Evolutionary conservation across 2,329 filamentous ascomycete genomes (phyloP).

Genomic region (Fusarium brachygibbosum): DNA sequence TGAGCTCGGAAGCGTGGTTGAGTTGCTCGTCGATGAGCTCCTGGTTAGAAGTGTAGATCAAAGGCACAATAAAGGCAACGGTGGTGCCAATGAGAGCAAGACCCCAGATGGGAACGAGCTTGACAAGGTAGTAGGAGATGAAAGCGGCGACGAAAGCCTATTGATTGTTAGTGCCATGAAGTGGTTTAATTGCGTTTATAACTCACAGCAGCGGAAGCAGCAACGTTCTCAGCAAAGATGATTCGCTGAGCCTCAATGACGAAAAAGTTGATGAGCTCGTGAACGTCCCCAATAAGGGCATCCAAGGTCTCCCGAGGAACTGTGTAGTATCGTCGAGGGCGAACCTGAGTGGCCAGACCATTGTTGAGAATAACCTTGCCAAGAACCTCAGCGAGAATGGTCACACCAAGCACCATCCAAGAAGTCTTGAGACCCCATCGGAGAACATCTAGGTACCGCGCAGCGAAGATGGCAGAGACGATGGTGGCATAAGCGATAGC

Average conservation of each 20-base stretch:
- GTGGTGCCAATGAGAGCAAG: constrained; percentile 72
- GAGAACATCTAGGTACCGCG: constrained; percentile 75
- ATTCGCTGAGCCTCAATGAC: constrained; percentile 78
- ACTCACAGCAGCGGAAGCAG: constrained; percentile 71
- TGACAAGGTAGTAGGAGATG: constrained; percentile 76
- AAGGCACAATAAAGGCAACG: constrained; percentile 71
- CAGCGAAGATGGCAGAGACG: constrained; percentile 71
- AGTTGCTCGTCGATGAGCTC: constrained; percentile 76
- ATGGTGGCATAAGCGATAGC: constrained; percentile 73
- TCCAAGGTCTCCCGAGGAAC: constrained; percentile 74
- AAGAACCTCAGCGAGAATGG: constrained; percentile 70
- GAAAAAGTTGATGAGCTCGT: constrained; percentile 79
- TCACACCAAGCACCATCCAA: constrained; percentile 72
- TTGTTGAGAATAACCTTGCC: constrained; percentile 73
- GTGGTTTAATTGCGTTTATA: constrained; percentile 15
- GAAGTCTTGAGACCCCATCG: constrained; percentile 76
- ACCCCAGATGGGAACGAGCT: constrained; percentile 78
- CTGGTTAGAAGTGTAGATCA: constrained; percentile 76
- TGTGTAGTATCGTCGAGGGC: constrained; percentile 76
- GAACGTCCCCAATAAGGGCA: constrained; percentile 71
- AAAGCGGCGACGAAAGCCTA: constrained; percentile 73
- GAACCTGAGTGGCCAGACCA: constrained; percentile 74
- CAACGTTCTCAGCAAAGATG: constrained; percentile 76
- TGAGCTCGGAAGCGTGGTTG: constrained; percentile 67
- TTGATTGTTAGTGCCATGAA: constrained; percentile 30